These are phyloP conservation scores for Alternaria longipes DNA, from an alignment of 2,329 filamentous ascomycete species.

Conservation along the genomic window DNA sequence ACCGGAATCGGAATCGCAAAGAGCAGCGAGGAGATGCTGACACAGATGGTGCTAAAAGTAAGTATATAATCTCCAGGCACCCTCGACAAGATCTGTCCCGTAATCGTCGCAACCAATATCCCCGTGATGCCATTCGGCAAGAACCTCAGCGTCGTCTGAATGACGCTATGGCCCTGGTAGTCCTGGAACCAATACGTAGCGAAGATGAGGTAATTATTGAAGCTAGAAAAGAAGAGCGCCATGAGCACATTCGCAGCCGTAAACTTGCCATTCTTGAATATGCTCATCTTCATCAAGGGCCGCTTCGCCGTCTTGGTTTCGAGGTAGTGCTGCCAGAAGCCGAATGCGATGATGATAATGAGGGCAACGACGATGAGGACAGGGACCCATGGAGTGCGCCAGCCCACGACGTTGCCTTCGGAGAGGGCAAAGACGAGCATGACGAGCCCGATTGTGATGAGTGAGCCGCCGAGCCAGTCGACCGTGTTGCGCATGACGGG, in stretches of 20 bases:
- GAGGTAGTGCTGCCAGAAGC: slow-evolving; percentile 68
- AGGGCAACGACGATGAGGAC: slow-evolving; percentile 67
- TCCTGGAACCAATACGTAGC: slow-evolving; percentile 77
- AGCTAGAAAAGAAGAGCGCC: slow-evolving; percentile 71
- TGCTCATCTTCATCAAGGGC: slow-evolving; percentile 72
- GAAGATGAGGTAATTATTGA: slow-evolving; percentile 74
- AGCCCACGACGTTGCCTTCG: slow-evolving; percentile 74
- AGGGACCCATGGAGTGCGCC: slow-evolving; percentile 70
- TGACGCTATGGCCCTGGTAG: slow-evolving; percentile 67
- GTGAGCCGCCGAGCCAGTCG: slow-evolving; percentile 72
- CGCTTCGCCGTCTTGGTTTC: slow-evolving; percentile 61
- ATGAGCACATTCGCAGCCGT: slow-evolving; percentile 72
- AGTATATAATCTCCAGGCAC: slow-evolving; percentile 68
- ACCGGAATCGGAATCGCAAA: slow-evolving; percentile 71
- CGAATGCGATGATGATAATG: slow-evolving; percentile 65
- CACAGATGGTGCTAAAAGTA: slow-evolving; percentile 64
- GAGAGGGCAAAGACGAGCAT: slow-evolving; percentile 73
- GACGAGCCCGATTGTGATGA: slow-evolving; percentile 70
- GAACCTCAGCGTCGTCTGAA: slow-evolving; percentile 75
- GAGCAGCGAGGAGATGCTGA: slow-evolving; percentile 66
- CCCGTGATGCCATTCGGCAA: slow-evolving; percentile 71
- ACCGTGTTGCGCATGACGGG: slow-evolving; percentile 58
- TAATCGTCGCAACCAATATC: slow-evolving; percentile 64
- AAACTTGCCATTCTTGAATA: slow-evolving; percentile 69
- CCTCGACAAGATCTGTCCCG: slow-evolving; percentile 54